These are phyloP conservation scores for Saccharomycopsis fibuligera DNA, from an alignment of 805 yeast species.

Conservation along the genomic window DNA sequence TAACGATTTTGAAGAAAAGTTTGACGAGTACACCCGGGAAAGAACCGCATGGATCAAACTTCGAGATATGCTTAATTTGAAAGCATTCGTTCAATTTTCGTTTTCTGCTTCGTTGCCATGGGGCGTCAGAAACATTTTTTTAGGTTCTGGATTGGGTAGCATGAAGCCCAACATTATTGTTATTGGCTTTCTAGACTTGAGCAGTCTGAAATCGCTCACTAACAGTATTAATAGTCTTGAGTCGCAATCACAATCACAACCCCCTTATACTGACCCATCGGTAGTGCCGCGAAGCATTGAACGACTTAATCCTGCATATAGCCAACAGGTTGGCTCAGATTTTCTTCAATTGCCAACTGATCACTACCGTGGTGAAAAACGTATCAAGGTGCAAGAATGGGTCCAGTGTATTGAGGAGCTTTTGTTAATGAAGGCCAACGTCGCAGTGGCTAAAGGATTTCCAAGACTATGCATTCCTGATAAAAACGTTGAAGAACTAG, in stretches of 20 bases:
- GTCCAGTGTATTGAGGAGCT: conserved; percentile 88
- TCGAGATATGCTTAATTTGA: conserved; percentile 69
- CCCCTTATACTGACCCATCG: not conserved
- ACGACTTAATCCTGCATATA: conserved; percentile 9
- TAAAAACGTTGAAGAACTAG: conserved; percentile 25
- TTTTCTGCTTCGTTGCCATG: conserved; percentile 83
- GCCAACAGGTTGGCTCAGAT: conserved; percentile 18
- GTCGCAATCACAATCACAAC: not conserved
- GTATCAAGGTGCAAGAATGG: conserved; percentile 72
- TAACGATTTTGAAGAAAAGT: conserved; percentile 54
- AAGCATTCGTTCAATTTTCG: conserved; percentile 92
- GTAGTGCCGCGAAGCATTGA: conserved; percentile 15
- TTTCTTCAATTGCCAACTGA: conserved; percentile 62
- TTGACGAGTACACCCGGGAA: conserved; percentile 64
- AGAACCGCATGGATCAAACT: conserved; percentile 78
- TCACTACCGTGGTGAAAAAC: conserved; percentile 57
- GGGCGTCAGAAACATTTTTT: conserved; percentile 89
- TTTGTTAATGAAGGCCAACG: conserved; percentile 79
- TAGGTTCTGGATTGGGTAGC: conserved; percentile 97
- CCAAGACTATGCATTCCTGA: conserved; percentile 59
- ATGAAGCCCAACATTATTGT: conserved; percentile 97
- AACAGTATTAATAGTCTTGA: not conserved
- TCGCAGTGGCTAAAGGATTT: conserved; percentile 92
- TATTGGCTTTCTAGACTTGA: conserved; percentile 76
- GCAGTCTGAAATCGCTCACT: conserved; percentile 13